Conservation (phyloP, 495 filamentous ascomycete species). For the Penicillium nucicola region DNA sequence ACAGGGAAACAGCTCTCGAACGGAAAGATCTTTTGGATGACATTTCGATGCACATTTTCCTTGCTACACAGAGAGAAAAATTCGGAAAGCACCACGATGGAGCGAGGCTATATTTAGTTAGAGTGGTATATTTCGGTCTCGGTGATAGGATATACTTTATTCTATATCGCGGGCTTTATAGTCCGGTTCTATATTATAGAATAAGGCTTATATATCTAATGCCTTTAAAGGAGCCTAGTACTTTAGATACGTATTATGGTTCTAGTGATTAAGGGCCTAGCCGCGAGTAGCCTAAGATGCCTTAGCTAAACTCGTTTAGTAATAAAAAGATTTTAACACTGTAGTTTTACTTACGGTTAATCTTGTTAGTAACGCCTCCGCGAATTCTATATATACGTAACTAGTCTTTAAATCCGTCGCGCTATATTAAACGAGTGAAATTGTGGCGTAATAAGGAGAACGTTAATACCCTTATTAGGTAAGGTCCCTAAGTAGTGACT, state of each 20-base stretch:
- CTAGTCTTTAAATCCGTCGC: constrained; percentile 19
- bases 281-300: constrained; percentile 19
- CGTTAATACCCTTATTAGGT: constrained; percentile 1
- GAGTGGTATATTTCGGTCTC: too few species aligned
- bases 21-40: too few species aligned
- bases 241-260: constrained; percentile 22
- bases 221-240: constrained; percentile 18
- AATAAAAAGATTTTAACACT: too few species aligned
- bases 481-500: constrained; percentile 6
- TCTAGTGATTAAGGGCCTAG: constrained; percentile 19
- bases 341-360: constrained; percentile 11
- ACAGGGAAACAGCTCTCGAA: too few species aligned
- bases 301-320: constrained; percentile 12
- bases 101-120: too few species aligned
- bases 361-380: constrained; percentile 12
- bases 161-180: constrained; percentile 14
- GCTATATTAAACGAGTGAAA: constrained; percentile 12
- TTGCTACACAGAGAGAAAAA: too few species aligned
- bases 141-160: background rate
- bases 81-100: too few species aligned
- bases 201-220: constrained; percentile 18
- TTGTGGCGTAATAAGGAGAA: constrained; percentile 15
- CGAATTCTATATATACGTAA: constrained; percentile 18
- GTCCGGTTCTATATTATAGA: constrained; percentile 19
- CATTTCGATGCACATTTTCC: too few species aligned